Percentiles rank a stretch among this genome's conserved stretches.
Conservation (phyloP, 2,329 filamentous ascomycete species). For the Hypoxylon rubiginosum region DNA sequence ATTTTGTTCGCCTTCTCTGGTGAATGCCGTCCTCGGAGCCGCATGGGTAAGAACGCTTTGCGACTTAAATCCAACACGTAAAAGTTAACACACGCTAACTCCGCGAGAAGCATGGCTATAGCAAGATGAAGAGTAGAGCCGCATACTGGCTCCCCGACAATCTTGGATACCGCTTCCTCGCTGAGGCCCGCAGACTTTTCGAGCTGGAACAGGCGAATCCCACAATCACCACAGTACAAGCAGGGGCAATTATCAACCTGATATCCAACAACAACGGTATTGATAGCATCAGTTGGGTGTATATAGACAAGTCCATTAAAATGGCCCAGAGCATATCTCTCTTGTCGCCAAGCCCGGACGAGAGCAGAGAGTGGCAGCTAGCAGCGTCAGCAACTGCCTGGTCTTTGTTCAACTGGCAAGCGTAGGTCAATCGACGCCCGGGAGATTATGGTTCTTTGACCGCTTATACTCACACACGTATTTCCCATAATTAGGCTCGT, state of each 20-base stretch:
- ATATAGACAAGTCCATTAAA: slow-evolving; percentile 37
- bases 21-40: slow-evolving; percentile 48
- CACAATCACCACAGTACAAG: slow-evolving; percentile 54
- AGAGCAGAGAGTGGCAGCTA: slow-evolving; percentile 37
- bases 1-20: slow-evolving; percentile 48
- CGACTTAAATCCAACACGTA: not conserved
- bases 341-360: slow-evolving; percentile 37
- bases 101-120: slow-evolving; percentile 50
- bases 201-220: slow-evolving; percentile 50
- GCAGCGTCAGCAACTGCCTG: slow-evolving; percentile 52
- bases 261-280: slow-evolving; percentile 48
- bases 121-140: slow-evolving; percentile 46
- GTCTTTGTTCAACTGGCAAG: slow-evolving; percentile 55
- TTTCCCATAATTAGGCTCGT: slow-evolving; percentile 28
- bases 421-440: slow-evolving; percentile 33
- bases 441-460: not conserved
- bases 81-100: slow-evolving; percentile 13
- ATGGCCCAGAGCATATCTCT: slow-evolving; percentile 45
- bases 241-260: slow-evolving; percentile 51
- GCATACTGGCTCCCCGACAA: slow-evolving; percentile 56
- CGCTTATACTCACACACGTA: slow-evolving; percentile 18
- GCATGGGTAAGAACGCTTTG: slow-evolving; percentile 47
- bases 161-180: slow-evolving; percentile 54
- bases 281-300: slow-evolving; percentile 46
- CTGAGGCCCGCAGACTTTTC: slow-evolving; percentile 57